Conservation (phyloP, 2,329 filamentous ascomycete genomes). For the Albifimbria verrucaria region DNA sequence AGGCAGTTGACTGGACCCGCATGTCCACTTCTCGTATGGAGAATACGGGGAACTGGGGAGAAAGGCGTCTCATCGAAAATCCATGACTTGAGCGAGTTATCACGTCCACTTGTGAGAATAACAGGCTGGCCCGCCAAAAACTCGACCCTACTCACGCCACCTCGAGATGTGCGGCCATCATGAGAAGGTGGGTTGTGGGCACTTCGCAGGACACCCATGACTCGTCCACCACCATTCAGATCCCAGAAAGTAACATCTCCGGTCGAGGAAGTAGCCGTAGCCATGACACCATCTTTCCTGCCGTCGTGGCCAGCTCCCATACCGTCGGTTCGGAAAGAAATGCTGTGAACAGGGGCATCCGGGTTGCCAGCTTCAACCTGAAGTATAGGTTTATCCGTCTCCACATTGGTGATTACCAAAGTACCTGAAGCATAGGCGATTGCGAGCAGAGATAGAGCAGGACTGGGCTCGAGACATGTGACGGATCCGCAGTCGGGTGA, state of each 20-base stretch:
- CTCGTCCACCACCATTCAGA: conserved; percentile 80
- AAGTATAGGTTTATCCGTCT: conserved; percentile 71
- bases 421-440: conserved; percentile 82
- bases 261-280: conserved; percentile 72
- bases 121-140: conserved; percentile 89
- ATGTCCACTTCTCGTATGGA: conserved; percentile 86
- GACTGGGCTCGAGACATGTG: conserved; percentile 81
- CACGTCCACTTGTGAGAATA: conserved; percentile 82
- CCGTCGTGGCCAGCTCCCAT: conserved; percentile 86
- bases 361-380: conserved; percentile 64
- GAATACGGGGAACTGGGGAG: conserved; percentile 76
- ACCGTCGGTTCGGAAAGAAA: conserved; percentile 88
- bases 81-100: conserved; percentile 95
- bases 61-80: conserved; percentile 93
- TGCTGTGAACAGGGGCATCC: conserved; percentile 69
- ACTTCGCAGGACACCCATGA: conserved; percentile 81
- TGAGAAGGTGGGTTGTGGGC: conserved; percentile 76
- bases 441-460: conserved; percentile 80
- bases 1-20: conserved; percentile 80
- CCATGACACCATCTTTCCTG: conserved; percentile 85
- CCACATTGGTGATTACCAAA: conserved; percentile 76
- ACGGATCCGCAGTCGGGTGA: conserved; percentile 71
- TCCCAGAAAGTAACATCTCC: conserved; percentile 97
- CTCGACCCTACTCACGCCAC: conserved; percentile 82
- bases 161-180: conserved; percentile 54